Evolutionary conservation across 768 basidiomycete genomes (phyloP).

Genomic region (Pleurotus giganteus): DNA sequence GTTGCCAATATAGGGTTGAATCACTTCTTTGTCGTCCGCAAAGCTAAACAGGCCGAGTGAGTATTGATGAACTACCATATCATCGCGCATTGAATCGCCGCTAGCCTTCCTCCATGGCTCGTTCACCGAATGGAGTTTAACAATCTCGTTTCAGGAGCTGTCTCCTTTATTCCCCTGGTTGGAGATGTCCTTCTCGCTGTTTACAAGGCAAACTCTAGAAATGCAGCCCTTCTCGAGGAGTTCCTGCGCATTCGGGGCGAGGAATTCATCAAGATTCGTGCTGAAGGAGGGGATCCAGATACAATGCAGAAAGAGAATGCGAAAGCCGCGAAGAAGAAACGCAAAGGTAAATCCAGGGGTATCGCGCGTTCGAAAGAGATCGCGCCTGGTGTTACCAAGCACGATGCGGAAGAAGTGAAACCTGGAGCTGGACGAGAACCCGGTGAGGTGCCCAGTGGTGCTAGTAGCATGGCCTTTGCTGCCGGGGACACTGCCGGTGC

Average conservation of each 20-base stretch:
- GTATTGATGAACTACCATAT: not conserved
- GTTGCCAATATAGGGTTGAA: slow-evolving; percentile 60
- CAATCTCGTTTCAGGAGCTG: slow-evolving; percentile 62
- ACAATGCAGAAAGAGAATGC: slow-evolving; percentile 9
- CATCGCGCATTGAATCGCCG: not conserved
- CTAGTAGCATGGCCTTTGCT: not conserved
- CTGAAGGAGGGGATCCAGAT: slow-evolving; percentile 22
- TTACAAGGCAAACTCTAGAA: slow-evolving; percentile 88
- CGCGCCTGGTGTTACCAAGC: slow-evolving; percentile 24
- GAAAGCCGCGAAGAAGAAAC: slow-evolving; percentile 6
- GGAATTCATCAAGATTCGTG: slow-evolving; percentile 57
- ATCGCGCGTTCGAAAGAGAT: slow-evolving; percentile 15
- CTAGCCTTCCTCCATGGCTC: slow-evolving; percentile 55
- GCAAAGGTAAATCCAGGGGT: slow-evolving; percentile 17
- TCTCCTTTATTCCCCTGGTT: slow-evolving; percentile 66
- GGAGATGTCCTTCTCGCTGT: slow-evolving; percentile 77
- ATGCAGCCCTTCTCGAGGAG: slow-evolving; percentile 84
- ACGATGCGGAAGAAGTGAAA: slow-evolving; percentile 42
- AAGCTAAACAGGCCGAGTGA: slow-evolving; percentile 67
- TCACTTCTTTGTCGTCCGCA: slow-evolving; percentile 75
- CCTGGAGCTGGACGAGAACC: slow-evolving; percentile 51
- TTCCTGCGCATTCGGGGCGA: slow-evolving; percentile 77
- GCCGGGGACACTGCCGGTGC: not conserved
- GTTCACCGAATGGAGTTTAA: slow-evolving; percentile 73
- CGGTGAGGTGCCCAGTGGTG: slow-evolving; percentile 28